Evolutionary conservation across 2,329 filamentous ascomycete genomes (phyloP).

Genomic region (Tolypocladium album): DNA sequence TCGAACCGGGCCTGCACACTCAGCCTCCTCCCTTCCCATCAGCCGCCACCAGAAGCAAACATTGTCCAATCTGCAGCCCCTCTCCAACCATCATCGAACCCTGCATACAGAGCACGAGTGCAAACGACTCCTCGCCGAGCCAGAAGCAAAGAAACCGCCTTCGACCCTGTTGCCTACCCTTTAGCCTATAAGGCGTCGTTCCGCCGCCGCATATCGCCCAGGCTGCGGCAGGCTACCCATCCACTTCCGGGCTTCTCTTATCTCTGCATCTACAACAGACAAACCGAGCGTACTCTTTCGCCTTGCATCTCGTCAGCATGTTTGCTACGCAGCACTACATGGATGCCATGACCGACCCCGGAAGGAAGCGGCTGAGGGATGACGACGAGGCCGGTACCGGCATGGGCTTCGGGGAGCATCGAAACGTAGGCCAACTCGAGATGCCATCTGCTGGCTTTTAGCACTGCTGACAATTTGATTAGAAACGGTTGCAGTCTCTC

Average conservation of each 20-base stretch:
- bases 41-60: not conserved
- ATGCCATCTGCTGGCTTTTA: not conserved
- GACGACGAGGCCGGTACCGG: conserved; percentile 27
- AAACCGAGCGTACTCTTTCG: not conserved
- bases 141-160: not conserved
- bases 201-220: not conserved
- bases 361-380: conserved; percentile 34
- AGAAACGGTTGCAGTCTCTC: conserved; percentile 46
- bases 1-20: not conserved
- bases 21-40: not conserved
- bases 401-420: conserved; percentile 37
- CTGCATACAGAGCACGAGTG: not conserved
- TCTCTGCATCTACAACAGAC: not conserved
- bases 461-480: conserved; percentile 8
- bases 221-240: not conserved
- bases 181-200: not conserved
- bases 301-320: conserved; percentile 17
- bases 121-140: not conserved
- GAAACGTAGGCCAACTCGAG: conserved; percentile 29
- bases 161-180: not conserved
- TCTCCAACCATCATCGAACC: not conserved
- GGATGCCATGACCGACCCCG: conserved; percentile 20
- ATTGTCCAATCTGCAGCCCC: not conserved
- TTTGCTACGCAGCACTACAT: conserved; percentile 22
- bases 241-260: not conserved